Evolutionary conservation across 768 basidiomycete genomes (phyloP), one percentile per base, ranked within the genome.

Genomic region (Dentipellis fragilis): DNA sequence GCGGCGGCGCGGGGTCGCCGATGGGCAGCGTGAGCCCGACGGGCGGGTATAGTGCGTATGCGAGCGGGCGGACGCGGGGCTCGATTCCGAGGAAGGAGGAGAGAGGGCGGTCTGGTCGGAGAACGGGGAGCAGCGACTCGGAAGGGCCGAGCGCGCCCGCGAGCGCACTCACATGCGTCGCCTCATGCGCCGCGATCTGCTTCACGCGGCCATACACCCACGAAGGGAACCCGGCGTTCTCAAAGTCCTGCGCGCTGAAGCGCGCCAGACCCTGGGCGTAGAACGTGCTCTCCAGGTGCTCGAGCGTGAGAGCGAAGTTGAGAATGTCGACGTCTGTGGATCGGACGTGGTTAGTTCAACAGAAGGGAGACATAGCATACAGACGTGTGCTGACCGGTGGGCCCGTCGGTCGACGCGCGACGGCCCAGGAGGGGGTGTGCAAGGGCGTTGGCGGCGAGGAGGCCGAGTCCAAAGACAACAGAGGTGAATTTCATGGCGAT

Each of bases 151-250:
- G 68, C 16, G 66, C 68, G 9, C 51, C 56, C 45, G 64, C 57
- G 56, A 75, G 67, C 57, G 71, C 63, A 6, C 64, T 56, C 56
- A 76, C 76, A 60, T 77, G 76, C 14, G 68, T 59, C 19, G 67
- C 62, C 61, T 77, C 76, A 59, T 77, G 76, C 42, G 65, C 63
- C 23, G 71, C 66, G 40, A 76, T 72, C 62, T 75, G 66, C 36
- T 62, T 52, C 55, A 63, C 59, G 19, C 71, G 64, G 10, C 68
- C 68, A 54, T 72, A 68, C 48, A 71, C 72, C 66, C 69, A 73
- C 55, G 61, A 19, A 6, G 69, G 62, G 22, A 70, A 67, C 29
- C 72, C 73, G 29, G 71, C 73, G 38, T 64, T 53, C 21, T 57
- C 56, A 64, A 77, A 77, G 47, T 70, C 73, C 22, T 64, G 57